These are phyloP conservation scores for Myriosclerotinia scirpicola DNA, from an alignment of 2,329 filamentous ascomycete species.

Conservation along the genomic window DNA sequence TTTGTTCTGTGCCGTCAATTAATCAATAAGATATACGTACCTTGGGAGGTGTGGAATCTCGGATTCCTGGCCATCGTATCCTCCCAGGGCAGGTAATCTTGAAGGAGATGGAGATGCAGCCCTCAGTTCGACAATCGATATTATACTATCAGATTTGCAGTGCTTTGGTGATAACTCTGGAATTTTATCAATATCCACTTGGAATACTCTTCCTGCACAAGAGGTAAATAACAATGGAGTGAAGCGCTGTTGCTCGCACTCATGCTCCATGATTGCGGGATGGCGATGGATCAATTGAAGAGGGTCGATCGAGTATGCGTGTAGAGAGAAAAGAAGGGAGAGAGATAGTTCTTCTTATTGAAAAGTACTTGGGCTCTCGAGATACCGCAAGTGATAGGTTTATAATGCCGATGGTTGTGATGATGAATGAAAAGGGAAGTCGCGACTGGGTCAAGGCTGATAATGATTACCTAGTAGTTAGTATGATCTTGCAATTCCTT, in stretches of 20 bases:
- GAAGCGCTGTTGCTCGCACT: constrained; percentile 15
- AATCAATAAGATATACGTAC: neutral
- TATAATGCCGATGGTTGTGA: neutral
- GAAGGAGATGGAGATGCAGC: neutral
- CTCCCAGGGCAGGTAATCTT: neutral
- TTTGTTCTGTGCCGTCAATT: neutral
- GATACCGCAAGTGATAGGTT: too few species aligned
- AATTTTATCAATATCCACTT: constrained; percentile 22
- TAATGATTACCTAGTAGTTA: too few species aligned
- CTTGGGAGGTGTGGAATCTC: constrained; percentile 1
- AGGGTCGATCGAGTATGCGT: neutral
- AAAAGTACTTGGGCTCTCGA: neutral
- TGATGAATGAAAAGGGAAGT: neutral
- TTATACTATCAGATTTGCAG: constrained; percentile 4
- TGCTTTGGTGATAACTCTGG: constrained; percentile 15
- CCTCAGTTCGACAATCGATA: constrained; percentile 15
- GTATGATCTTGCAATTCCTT: neutral
- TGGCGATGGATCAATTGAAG: neutral
- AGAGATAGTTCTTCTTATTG: neutral
- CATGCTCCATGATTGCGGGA: constrained; percentile 14
- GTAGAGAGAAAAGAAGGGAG: neutral
- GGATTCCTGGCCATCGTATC: constrained; percentile 1
- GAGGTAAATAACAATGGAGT: constrained; percentile 25
- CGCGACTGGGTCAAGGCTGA: neutral
- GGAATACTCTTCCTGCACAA: constrained; percentile 23